Evolutionary conservation across 1,284 basidiomycete species (phyloP).

Genomic region (Trichosporon faecale): DNA sequence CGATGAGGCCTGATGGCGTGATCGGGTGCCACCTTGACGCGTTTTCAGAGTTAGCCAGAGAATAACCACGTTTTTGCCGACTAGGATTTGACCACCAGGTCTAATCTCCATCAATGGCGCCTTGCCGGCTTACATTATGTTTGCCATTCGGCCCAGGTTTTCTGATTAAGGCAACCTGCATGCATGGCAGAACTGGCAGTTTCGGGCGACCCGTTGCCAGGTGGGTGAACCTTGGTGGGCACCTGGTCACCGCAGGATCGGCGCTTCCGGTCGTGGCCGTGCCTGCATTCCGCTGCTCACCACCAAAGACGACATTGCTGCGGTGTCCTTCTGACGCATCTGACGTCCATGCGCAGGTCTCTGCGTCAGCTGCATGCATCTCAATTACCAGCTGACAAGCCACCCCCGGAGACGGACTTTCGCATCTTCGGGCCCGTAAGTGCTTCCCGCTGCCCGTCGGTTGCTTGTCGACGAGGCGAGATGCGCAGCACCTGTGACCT

Average conservation of each 20-base stretch:
- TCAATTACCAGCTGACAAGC: not conserved
- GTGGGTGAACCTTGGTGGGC: not conserved
- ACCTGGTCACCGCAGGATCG: not conserved
- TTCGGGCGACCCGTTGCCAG: not conserved
- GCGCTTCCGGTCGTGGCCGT: not conserved
- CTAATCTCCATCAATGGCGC: not conserved
- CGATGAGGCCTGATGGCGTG: constrained; percentile 12
- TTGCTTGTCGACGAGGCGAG: not conserved
- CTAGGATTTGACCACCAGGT: not conserved
- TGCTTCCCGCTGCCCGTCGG: not conserved
- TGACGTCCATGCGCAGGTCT: not conserved
- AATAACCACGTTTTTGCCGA: constrained; percentile 8
- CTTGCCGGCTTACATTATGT: not conserved
- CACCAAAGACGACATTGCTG: not conserved
- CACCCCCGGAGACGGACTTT: not conserved
- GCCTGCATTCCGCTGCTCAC: not conserved
- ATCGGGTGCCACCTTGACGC: constrained; percentile 4
- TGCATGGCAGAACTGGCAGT: not conserved
- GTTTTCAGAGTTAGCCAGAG: not conserved
- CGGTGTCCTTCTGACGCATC: not conserved
- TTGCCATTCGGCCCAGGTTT: not conserved
- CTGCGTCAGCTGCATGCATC: not conserved
- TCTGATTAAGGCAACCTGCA: not conserved
- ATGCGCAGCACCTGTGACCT: not conserved
- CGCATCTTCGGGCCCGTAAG: not conserved